These are phyloP conservation scores for Zizania latifolia DNA, from an alignment of 176 grass and related monocot genomes.

Conservation along the genomic window DNA sequence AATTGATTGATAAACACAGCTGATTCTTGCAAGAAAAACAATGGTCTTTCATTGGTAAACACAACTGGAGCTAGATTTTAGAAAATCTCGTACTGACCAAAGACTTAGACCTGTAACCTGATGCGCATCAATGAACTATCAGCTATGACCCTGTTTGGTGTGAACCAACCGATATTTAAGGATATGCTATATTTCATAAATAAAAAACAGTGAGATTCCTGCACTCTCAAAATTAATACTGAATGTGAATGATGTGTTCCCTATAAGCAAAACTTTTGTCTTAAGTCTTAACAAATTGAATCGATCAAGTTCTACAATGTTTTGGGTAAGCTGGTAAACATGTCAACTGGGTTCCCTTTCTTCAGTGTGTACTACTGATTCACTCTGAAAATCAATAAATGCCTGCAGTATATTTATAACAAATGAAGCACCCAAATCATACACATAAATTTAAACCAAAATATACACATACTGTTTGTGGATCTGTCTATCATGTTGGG, in stretches of 20 bases:
- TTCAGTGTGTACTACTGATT: background rate
- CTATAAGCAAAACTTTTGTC: background rate
- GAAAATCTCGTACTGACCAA: background rate
- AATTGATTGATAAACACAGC: slow-evolving; percentile 5
- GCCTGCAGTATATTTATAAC: background rate
- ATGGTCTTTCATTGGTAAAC: background rate
- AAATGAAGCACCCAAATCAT: slow-evolving; percentile 21
- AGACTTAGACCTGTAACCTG: background rate
- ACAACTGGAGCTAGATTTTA: background rate
- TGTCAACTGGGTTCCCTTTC: background rate
- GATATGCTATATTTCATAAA: background rate
- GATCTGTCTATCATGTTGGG: slow-evolving; percentile 33
- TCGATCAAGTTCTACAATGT: background rate
- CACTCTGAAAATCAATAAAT: background rate
- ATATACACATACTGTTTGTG: slow-evolving; percentile 51
- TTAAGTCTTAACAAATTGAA: slow-evolving; percentile 18
- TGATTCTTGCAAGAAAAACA: background rate
- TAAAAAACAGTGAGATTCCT: background rate
- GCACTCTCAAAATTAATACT: background rate
- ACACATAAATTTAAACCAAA: background rate
- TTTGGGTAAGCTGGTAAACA: slow-evolving; percentile 24
- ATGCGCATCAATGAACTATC: background rate
- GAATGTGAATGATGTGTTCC: background rate
- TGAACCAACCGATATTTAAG: background rate
- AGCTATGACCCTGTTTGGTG: background rate